Percentiles rank a stretch among this genome's conserved stretches.
phyloP scores from a whole-genome alignment of 352 stramenopile genomes.

The Phytophthora multivora region DNA sequence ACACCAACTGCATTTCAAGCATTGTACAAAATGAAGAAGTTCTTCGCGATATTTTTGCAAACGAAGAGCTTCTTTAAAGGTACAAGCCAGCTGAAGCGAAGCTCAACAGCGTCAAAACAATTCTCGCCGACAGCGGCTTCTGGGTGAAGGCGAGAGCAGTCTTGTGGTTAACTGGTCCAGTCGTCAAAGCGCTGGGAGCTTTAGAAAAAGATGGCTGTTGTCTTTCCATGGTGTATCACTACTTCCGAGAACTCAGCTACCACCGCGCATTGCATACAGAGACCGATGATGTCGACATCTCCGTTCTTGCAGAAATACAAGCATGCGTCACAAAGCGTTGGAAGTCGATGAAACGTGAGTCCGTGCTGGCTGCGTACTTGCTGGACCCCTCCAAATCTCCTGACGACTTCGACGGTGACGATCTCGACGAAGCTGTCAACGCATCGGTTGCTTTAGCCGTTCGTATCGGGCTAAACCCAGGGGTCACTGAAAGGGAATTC shows the following conservation, averaged over 20 bases:
- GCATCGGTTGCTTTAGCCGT: background rate
- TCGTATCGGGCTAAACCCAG: background rate
- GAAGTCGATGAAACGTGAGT: background rate
- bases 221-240: slow-evolving; percentile 20
- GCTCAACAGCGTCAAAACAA: background rate
- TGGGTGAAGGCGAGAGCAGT: background rate
- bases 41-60: slow-evolving; percentile 1
- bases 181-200: slow-evolving; percentile 9
- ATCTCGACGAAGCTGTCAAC: background rate
- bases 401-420: background rate
- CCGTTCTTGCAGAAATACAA: background rate
- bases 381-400: background rate
- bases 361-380: background rate
- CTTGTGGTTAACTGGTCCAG: background rate
- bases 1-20: slow-evolving; percentile 12
- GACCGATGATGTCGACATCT: background rate
- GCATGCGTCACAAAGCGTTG: background rate
- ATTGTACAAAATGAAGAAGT: slow-evolving; percentile 11
- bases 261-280: slow-evolving; percentile 2
- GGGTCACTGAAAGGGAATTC: background rate
- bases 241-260: slow-evolving; percentile 1
- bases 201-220: slow-evolving; percentile 24
- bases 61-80: background rate
- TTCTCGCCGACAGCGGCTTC: slow-evolving; percentile 8
- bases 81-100: background rate